Evolutionary conservation across 2,329 filamentous ascomycete species (phyloP).

Genomic region (Raffaelea arxii): DNA sequence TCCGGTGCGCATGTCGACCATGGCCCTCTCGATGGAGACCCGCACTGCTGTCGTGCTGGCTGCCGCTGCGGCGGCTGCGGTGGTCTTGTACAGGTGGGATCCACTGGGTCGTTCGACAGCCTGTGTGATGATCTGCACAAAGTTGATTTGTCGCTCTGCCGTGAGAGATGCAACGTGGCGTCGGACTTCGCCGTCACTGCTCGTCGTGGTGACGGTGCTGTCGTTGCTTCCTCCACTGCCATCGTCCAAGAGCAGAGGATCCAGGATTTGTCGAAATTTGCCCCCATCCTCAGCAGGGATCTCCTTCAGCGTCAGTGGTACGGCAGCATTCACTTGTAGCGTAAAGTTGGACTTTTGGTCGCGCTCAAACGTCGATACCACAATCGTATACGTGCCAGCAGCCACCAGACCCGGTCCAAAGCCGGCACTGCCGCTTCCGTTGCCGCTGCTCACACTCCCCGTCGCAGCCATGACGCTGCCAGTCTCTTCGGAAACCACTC

Average conservation of each 20-base stretch:
- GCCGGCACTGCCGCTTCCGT: slow-evolving; percentile 7
- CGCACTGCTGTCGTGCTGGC: slow-evolving; percentile 39
- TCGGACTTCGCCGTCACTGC: no score
- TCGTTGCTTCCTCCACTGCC: slow-evolving; percentile 11
- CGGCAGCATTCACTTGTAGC: slow-evolving; percentile 59
- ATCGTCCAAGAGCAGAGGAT: slow-evolving; percentile 30
- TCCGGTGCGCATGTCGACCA: neutral
- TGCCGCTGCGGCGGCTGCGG: slow-evolving; percentile 15
- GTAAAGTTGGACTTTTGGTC: slow-evolving; percentile 67
- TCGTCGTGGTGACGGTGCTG: slow-evolving; percentile 17
- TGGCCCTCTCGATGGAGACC: slow-evolving; percentile 58
- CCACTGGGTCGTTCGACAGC: slow-evolving; percentile 10
- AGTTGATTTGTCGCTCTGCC: no score
- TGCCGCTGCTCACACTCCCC: slow-evolving; percentile 4
- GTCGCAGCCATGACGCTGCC: neutral
- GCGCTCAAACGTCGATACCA: slow-evolving; percentile 83
- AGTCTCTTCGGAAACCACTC: no score
- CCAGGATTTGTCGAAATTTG: slow-evolving; percentile 51
- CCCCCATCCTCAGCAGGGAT: slow-evolving; percentile 70
- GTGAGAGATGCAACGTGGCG: no score
- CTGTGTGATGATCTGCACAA: no score
- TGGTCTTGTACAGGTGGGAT: slow-evolving; percentile 16
- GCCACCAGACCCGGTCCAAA: slow-evolving; percentile 37
- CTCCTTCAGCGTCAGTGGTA: slow-evolving; percentile 43
- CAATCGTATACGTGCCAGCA: slow-evolving; percentile 71